These are phyloP conservation scores for Pestalotiopsis sp. DNA, from an alignment of 2,329 filamentous ascomycete species.

Conservation along the genomic window DNA sequence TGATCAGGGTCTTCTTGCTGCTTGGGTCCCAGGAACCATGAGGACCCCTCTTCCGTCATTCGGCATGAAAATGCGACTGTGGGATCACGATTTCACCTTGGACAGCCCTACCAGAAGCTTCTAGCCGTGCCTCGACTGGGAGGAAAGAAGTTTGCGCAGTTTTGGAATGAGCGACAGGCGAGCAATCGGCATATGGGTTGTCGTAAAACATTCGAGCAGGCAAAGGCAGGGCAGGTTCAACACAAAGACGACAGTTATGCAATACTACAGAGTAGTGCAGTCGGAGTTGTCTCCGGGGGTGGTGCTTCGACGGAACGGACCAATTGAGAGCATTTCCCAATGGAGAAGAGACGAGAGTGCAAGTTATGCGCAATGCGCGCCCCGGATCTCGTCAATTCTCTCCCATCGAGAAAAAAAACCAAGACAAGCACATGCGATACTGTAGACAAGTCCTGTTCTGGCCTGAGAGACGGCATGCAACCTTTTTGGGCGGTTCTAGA, in stretches of 20 bases:
- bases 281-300: neutral
- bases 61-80: neutral
- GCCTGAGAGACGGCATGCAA: neutral
- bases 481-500: neutral
- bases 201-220: too few relatives aligned
- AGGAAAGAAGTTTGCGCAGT: neutral
- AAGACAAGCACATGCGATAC: too few relatives aligned
- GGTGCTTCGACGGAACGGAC: neutral
- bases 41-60: neutral
- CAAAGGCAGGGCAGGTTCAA: neutral
- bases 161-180: neutral
- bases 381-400: neutral
- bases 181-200: too few relatives aligned
- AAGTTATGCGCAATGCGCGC: neutral
- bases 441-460: neutral
- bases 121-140: neutral
- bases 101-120: neutral
- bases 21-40: neutral
- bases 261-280: neutral
- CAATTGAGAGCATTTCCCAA: neutral
- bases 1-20: neutral
- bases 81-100: neutral
- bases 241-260: neutral
- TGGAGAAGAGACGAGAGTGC: neutral
- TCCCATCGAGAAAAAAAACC: neutral